Evolutionary conservation across 257 asterid genomes (phyloP), one percentile per base, ranked within the genome.

Genomic region (Nemophila menziesii): DNA sequence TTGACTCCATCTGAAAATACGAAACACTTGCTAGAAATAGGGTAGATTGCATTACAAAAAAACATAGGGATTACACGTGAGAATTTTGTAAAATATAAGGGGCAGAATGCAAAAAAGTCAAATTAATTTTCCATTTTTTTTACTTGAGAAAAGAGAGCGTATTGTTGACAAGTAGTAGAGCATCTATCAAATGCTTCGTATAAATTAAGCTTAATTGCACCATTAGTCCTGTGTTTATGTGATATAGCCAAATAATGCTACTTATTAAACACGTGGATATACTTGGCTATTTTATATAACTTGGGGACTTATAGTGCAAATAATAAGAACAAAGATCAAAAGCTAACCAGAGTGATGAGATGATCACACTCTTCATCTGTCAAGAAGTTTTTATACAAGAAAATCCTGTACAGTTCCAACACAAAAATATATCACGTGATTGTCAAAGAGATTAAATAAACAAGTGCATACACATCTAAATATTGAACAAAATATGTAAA

Each of bases 291-390:
- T 3, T n/a, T 10, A n/a, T n/a, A n/a, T n/a, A n/a, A n/a, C n/a
- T n/a, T 3, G 15, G 15, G 1, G 5, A 34, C 27, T 16, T 13
- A 44, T 1, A 44, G 36, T 11, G 15, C n/a, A n/a, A n/a, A n/a
- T n/a, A 19, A 1, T 44, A 20, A n/a, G n/a, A n/a, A n/a, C n/a
- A n/a, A n/a, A 11, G n/a, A 15, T 16, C 22, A 16, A 49, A 24
- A 57, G 55, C 80, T 56, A 49, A 89, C 96, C 94, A 89, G 60
- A 51, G n/a, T 20, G 36, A 81, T 69, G 48, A 89, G 67, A 65
- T 89, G 96, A 70, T 84, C 94, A 55, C 93, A 89, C 69, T 84
- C 94, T 22, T 78, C 56, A 22, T 65, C 44, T 22, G 82, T 80
- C 73, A 84, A 72, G 56, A 85, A 81, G 3, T 80, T 72, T 52